These are phyloP conservation scores for Neocatenulostroma microsporum DNA, from an alignment of 2,329 filamentous ascomycete genomes.

Conservation along the genomic window DNA sequence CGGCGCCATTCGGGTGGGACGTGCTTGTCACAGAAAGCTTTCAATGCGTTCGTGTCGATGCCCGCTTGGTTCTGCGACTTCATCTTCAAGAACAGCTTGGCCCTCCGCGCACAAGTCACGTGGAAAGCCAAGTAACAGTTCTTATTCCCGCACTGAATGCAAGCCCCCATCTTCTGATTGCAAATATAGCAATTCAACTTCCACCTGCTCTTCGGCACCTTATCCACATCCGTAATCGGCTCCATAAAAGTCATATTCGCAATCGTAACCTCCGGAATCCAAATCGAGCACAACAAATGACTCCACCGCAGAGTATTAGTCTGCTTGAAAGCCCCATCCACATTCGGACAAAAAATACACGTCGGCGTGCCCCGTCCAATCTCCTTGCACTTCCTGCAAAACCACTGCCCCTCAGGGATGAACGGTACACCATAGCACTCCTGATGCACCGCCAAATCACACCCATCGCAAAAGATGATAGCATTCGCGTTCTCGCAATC, in stretches of 20 bases:
- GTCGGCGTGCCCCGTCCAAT: conserved; percentile 88
- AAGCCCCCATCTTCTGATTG: conserved; percentile 94
- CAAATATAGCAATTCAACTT: conserved; percentile 84
- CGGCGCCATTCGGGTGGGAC: conserved; percentile 81
- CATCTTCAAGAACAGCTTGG: conserved; percentile 88
- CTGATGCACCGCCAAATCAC: conserved; percentile 93
- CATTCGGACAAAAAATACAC: conserved; percentile 97
- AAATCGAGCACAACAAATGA: conserved; percentile 91
- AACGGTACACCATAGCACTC: conserved; percentile 99
- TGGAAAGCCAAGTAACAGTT: conserved; percentile 96
- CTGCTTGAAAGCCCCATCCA: conserved; percentile 96
- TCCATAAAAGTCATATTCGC: conserved; percentile 98
- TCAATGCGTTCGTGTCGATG: conserved; percentile 73
- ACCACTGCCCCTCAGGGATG: conserved; percentile 97
- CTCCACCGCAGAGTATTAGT: conserved; percentile 96
- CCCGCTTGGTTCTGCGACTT: conserved; percentile 80
- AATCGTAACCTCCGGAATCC: conserved; percentile 94
- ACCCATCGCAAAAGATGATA: conserved; percentile 97
- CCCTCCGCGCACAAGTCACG: conserved; percentile 85
- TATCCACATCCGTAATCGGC: conserved; percentile 94
- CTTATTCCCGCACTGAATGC: conserved; percentile 97
- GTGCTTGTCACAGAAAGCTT: conserved; percentile 94
- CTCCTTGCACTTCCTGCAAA: conserved; percentile 92
- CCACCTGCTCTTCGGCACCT: conserved; percentile 92
- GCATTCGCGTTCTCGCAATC: conserved; percentile 99